Evolutionary conservation across 2,329 filamentous ascomycete species (phyloP).

Genomic region (Geosmithia flava): DNA sequence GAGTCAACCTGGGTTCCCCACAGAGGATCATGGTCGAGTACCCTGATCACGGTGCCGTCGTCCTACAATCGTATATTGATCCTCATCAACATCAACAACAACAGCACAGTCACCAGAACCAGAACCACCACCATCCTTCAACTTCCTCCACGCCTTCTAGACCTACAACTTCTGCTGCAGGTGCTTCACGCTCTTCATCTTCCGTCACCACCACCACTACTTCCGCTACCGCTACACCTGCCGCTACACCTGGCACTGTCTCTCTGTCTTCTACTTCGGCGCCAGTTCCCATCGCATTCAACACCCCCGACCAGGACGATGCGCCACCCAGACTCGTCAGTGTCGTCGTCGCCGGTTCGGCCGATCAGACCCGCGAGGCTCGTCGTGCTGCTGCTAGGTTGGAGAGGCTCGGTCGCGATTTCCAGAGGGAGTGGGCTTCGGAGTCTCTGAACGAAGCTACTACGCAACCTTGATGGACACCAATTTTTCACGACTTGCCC

Average conservation of each 20-base stretch:
- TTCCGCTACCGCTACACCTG: not conserved
- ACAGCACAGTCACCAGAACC: slow-evolving; percentile 1
- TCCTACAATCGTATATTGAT: slow-evolving; percentile 34
- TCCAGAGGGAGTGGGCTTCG: slow-evolving; percentile 37
- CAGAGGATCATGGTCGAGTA: slow-evolving; percentile 49
- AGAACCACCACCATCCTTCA: not conserved
- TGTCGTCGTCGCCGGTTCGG: slow-evolving; percentile 37
- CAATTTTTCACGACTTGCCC: too few relatives aligned
- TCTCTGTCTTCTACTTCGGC: too few relatives aligned
- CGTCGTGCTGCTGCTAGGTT: slow-evolving; percentile 37
- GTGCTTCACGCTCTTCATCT: not conserved
- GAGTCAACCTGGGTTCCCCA: slow-evolving; percentile 39
- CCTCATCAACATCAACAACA: slow-evolving; percentile 9
- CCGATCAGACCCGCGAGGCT: slow-evolving; percentile 36
- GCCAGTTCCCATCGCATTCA: too few relatives aligned
- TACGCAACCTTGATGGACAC: too few relatives aligned
- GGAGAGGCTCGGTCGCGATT: slow-evolving; percentile 39
- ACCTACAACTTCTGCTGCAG: not conserved
- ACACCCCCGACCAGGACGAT: slow-evolving; percentile 11
- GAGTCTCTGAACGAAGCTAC: not conserved
- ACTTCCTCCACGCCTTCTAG: not conserved
- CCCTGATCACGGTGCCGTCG: slow-evolving; percentile 25
- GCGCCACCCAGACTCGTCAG: slow-evolving; percentile 39
- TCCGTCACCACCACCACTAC: not conserved
- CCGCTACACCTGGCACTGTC: too few relatives aligned